Base-by-base conservation (phyloP, 306 rosid genomes). In the Alnus glutinosa region DNA sequence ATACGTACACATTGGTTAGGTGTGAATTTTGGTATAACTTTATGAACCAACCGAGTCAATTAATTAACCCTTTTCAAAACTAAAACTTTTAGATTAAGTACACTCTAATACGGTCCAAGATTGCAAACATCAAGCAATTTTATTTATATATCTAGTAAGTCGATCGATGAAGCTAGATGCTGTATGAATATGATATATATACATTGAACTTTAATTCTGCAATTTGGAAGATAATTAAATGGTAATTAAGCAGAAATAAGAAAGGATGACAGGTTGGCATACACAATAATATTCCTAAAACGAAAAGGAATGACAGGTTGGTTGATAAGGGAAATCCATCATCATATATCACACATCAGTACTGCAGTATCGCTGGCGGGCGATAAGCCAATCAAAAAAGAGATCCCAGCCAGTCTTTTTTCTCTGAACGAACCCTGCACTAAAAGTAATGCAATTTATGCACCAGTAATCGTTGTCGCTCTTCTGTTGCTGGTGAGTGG, bases 211-310 rank as follows among this genome's bases (percentile, higher is more conserved):
- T 23, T 23, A 23, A 23, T 23, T 23, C 28, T 23, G 28, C 28
- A 23, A 70, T 61, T 30, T 48, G 16, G 37, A 57, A 44, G 46
- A 16, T n/a, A 34, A 12, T 42, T 4, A 42, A 1, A 42, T 42
- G 46, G 46, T 1, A 52, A 51, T 2, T 19, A 6, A 78, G 12
- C 42, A 46, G 63, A 55, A 64, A 69, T 9, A 28, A 48, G 34
- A 39, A 42, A 77, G 85, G 67, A 57, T 83, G 85, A 81, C 78
- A 80, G 82, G 77, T 72, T 83, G 83, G 76, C 69, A 37, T 49
- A 79, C 69, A 71, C 70, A 52, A 72, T 23, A 23, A 23, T 23
- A 23, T 23, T 71, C 49, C 75, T 18, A 57, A 83, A 75, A 48
- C 44, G 13, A 9, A 78, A 77, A 52, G 47, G 66, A 75, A 66